Evolutionary conservation across 352 stramenopile genomes (phyloP), one percentile per base, ranked within the genome.

Genomic region (Blastocystis sp.): DNA sequence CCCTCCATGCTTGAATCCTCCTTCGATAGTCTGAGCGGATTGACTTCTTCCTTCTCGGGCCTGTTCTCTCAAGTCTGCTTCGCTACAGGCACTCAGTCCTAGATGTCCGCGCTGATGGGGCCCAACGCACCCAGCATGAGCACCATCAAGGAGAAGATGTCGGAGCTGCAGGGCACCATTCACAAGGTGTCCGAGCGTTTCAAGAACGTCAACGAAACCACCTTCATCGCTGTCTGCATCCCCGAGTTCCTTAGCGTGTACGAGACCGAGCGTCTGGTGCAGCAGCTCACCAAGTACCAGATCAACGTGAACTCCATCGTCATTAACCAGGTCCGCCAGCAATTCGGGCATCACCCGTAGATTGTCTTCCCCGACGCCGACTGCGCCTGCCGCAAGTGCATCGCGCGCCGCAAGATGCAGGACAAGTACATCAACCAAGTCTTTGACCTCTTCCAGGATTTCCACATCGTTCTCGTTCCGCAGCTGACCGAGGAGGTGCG

Each of bases 401-500:
- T 76, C 45, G 86, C 56, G 95, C 93, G 97, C 89, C 97, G 98
- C 89, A 94, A 96, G 91, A 99, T 99, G 96, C 97, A 99, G 92
- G 96, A 99, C 91, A 98, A 98, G 91, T 99, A 99, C 92, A 98
- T 99, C 89, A 95, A 97, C 88, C 96, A 99, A 92, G 98, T 98
- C 90, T 98, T 98, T 91, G 96, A 99, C 91, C 91, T 99, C 53
- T 99, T 99, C 91, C 93, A 96, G 89, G 96, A 99, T 89, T 99
- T 99, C 90, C 96, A 99, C 91, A 95, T 99, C n/a, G 93, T 98
- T 2, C 93, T 99, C 89, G 98, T 99, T 95, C 97, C 97, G 34
- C 91, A 99, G 71, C 92, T 99, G 89, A 97, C 98, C 90, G 95
- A 98, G 89, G 97, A 99, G 91, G 97, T 99, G 89, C 93, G 96